phyloP scores from a whole-genome alignment of 1,284 basidiomycete species.

The Cystobasidium pallidum region DNA sequence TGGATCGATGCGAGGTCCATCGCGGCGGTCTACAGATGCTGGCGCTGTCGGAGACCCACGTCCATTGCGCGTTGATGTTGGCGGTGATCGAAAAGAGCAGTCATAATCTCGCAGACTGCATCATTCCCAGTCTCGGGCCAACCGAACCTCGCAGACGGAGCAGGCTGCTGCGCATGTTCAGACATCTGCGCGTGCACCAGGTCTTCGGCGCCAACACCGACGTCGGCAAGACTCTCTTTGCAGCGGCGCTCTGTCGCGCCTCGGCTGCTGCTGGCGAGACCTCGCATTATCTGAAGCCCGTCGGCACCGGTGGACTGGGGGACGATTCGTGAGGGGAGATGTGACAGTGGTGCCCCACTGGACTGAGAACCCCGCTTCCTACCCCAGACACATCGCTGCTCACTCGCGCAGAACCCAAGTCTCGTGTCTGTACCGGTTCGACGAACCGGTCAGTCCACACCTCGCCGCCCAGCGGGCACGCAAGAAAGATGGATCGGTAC shows the following conservation, averaged over 20 bases:
- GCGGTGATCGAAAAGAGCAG: not conserved
- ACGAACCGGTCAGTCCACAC: slow-evolving; percentile 91
- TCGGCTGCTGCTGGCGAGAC: slow-evolving; percentile 59
- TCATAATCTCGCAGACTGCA: too few relatives aligned
- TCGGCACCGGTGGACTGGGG: slow-evolving; percentile 81
- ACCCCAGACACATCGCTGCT: slow-evolving; percentile 71
- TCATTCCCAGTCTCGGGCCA: not conserved
- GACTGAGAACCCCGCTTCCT: too few relatives aligned
- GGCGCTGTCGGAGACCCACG: not conserved
- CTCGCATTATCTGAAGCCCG: slow-evolving; percentile 85
- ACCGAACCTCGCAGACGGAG: not conserved
- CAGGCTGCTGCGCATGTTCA: slow-evolving; percentile 62
- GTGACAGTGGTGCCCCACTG: slow-evolving; percentile 15
- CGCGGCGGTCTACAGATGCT: slow-evolving; percentile 4
- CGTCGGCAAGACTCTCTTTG: slow-evolving; percentile 88
- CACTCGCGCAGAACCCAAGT: slow-evolving; percentile 65
- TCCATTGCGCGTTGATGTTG: not conserved
- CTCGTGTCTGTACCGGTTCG: slow-evolving; percentile 78
- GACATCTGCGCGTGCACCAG: slow-evolving; percentile 79
- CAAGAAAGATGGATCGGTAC: slow-evolving; percentile 54
- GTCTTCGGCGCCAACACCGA: slow-evolving; percentile 89
- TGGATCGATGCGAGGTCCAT: slow-evolving; percentile 40
- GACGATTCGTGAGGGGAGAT: slow-evolving; percentile 70
- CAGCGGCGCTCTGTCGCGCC: slow-evolving; percentile 76
- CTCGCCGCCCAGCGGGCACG: slow-evolving; percentile 73